A percentile compares a stretch with the other conserved stretches of the same genome.
phyloP scores from a whole-genome alignment of 148 eudicot genomes.

The Fagopyrum tataricum region DNA sequence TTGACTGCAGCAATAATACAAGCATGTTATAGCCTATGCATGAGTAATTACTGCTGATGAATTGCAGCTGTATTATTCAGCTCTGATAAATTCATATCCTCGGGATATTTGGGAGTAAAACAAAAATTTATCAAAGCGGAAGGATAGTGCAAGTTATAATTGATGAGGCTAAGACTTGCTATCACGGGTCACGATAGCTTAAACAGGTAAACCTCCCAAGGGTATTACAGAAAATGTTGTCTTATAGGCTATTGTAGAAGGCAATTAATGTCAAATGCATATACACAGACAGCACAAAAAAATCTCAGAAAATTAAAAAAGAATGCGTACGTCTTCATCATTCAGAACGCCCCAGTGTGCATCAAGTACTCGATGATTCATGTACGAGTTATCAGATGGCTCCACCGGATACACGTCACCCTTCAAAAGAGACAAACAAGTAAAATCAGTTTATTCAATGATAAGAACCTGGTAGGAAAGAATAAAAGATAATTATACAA shows the following conservation, averaged over 20 bases:
- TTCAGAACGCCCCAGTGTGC: slow-evolving; percentile 92
- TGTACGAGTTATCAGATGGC: slow-evolving; percentile 31
- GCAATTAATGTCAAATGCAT: neutral
- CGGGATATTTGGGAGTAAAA: neutral
- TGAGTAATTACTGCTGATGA: neutral
- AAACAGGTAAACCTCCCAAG: neutral
- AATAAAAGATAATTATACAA: neutral
- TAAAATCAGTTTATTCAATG: neutral
- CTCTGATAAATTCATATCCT: neutral
- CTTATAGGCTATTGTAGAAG: neutral
- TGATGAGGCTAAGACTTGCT: neutral
- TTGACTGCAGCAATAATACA: slow-evolving; percentile 40
- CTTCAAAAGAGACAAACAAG: slow-evolving; percentile 28
- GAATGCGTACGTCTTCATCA: slow-evolving; percentile 70
- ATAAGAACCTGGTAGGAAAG: neutral
- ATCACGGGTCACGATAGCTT: neutral
- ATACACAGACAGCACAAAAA: neutral
- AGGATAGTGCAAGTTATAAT: neutral
- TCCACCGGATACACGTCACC: slow-evolving; percentile 98
- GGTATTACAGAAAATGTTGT: neutral
- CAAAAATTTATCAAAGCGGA: neutral
- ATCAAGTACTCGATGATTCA: slow-evolving; percentile 66
- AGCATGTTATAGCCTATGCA: neutral
- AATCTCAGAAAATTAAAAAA: neutral
- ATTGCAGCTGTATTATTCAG: neutral